Evolutionary conservation across 345 rosid genomes (phyloP).

Genomic region (Arabidopsis arenosa): DNA sequence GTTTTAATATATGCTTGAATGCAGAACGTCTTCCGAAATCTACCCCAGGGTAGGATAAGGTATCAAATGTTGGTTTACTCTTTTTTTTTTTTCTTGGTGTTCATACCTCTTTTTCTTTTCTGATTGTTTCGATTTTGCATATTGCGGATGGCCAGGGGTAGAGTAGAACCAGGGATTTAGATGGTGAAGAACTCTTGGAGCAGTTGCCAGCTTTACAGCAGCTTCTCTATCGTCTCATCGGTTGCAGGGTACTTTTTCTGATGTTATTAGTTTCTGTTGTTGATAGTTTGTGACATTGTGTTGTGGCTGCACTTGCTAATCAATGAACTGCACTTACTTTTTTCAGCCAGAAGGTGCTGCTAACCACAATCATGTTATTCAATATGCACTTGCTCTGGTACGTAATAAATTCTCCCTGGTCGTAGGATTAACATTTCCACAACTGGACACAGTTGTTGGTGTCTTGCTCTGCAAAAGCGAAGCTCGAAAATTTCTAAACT

Average conservation of each 20-base stretch:
- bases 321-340: too few relatives aligned
- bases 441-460: constrained; percentile 1
- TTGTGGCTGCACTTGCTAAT: too few relatives aligned
- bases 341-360: constrained; percentile 56
- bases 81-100: not conserved
- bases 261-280: too few relatives aligned
- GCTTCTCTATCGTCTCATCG: too few relatives aligned
- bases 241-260: too few relatives aligned
- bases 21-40: too few relatives aligned
- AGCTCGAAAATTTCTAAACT: not conserved
- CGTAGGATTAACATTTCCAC: not conserved
- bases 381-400: constrained; percentile 97
- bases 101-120: not conserved
- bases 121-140: constrained; percentile 24
- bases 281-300: too few relatives aligned
- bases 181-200: too few relatives aligned
- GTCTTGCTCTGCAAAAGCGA: not conserved
- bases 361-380: constrained; percentile 79
- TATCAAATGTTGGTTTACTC: too few relatives aligned
- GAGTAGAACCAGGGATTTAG: constrained; percentile 78
- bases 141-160: constrained; percentile 65
- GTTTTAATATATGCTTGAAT: too few relatives aligned
- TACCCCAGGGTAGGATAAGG: too few relatives aligned
- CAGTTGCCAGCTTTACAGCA: too few relatives aligned
- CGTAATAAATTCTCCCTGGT: constrained; percentile 15